A percentile compares a stretch with the other conserved stretches of the same genome.
phyloP scores from a whole-genome alignment of 306 rosid species.

The Corylus avellana region DNA sequence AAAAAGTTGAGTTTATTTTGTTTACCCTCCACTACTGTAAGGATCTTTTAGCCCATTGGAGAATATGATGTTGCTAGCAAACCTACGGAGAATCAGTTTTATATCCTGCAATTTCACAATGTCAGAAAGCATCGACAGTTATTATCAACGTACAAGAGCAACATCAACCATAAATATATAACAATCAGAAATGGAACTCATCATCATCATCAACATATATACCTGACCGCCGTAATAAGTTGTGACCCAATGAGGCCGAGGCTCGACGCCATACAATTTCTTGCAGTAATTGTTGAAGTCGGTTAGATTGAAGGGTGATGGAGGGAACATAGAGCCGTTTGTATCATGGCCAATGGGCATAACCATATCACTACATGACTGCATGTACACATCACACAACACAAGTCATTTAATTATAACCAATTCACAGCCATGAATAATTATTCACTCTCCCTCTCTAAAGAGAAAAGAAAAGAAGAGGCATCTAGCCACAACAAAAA shows the following conservation, averaged over 20 bases:
- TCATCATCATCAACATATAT: too few relatives aligned
- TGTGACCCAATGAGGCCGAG: conserved; percentile 69
- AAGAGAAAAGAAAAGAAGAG: too few relatives aligned
- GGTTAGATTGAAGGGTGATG: conserved; percentile 38
- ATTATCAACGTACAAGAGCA: too few relatives aligned
- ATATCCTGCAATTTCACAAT: conserved; percentile 43
- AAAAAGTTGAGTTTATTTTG: background rate
- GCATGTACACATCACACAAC: background rate
- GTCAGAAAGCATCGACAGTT: background rate
- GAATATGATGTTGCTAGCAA: conserved; percentile 79
- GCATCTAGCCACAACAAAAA: too few relatives aligned
- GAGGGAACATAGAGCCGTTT: conserved; percentile 53
- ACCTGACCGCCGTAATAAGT: conserved; percentile 64
- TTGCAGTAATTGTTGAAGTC: conserved; percentile 35
- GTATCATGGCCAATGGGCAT: conserved; percentile 45
- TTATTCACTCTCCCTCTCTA: too few relatives aligned
- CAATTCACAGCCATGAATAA: background rate
- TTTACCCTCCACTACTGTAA: conserved; percentile 73
- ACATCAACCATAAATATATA: too few relatives aligned
- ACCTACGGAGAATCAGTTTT: conserved; percentile 47
- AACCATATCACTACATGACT: conserved; percentile 64
- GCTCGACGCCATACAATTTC: conserved; percentile 49
- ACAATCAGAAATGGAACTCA: too few relatives aligned
- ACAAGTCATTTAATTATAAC: background rate
- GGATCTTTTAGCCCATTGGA: conserved; percentile 81